Evolutionary conservation across 2,329 filamentous ascomycete species (phyloP), one percentile per base, ranked within the genome.

Genomic region (Xylariaceae sp.): DNA sequence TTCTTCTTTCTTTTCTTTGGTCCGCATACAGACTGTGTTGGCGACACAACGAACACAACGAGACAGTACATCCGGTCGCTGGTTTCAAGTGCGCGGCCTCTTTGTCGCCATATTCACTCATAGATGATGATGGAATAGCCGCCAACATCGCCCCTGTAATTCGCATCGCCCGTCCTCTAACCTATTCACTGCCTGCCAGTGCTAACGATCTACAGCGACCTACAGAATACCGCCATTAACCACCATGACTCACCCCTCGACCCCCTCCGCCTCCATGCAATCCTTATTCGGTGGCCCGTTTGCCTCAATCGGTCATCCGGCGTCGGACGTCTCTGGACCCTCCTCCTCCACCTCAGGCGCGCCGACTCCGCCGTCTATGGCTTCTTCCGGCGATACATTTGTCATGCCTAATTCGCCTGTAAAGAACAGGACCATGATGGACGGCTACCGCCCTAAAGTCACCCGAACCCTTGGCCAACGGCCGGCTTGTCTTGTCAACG

Each of bases 401-500:
- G 85, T 96, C 67, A 94, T 97, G 89, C 87, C 90, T 19, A 88
- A 89, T 67, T 91, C 87, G 59, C 89, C 91, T 11, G 77, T 85
- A 56, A 89, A 87, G 70, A 80, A 79, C 64, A 79, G 81, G 55
- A 76, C 79, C 26, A 79, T 79, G 56, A 78, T 78, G 53, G 90
- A 95, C 68, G 85, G 84, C 60, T 95, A 95, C 72, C 86, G 87
- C 48, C 92, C 92, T 37, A 88, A 86, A 69, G 88, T 96, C 58
- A 92, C 82, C 39, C 85, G 86, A 65, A 89, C 87, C 9, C 76
- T 88, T 47, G 88, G 88, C 46, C 85, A 89, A 72, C 84, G 91
- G 62, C 94, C 94, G 39, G 91, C 94, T 37, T 97, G 92, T 68
- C 80, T 99, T 48, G 92, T 99, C 63, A 99, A 99, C 76, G 94